A percentile compares a stretch with the other conserved stretches of the same genome.
These are phyloP conservation scores for Cercospora sojina DNA, from an alignment of 2,329 filamentous ascomycete genomes.

Conservation along the genomic window DNA sequence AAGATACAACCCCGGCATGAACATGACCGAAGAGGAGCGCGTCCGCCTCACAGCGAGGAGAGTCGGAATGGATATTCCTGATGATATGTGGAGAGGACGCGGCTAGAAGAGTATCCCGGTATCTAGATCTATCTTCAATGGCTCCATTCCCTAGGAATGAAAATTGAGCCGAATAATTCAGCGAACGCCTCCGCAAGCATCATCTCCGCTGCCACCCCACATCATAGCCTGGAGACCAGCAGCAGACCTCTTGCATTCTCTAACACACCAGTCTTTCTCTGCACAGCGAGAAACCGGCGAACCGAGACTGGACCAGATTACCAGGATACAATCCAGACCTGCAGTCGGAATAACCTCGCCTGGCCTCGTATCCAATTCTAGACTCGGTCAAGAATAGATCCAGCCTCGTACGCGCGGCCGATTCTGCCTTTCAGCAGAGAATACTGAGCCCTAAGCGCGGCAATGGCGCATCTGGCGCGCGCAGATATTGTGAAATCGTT, in stretches of 20 bases:
- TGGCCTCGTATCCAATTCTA: background rate
- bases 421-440: background rate
- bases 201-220: background rate
- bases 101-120: background rate
- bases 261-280: background rate
- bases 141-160: background rate
- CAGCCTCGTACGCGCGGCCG: background rate
- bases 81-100: slow-evolving; percentile 44
- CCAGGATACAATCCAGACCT: background rate
- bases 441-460: background rate
- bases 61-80: slow-evolving; percentile 86
- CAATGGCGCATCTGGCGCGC: background rate
- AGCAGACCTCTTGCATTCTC: background rate
- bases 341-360: background rate
- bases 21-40: slow-evolving; percentile 79
- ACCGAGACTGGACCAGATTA: background rate
- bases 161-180: background rate
- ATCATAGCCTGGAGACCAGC: background rate
- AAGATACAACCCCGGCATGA: slow-evolving; percentile 90
- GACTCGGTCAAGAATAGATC: background rate
- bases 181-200: background rate
- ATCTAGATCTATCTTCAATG: background rate
- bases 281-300: background rate
- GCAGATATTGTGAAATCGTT: background rate
- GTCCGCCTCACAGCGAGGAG: slow-evolving; percentile 79